These are phyloP conservation scores for Ascoidea rubescens DNA, from an alignment of 805 yeast species.

Conservation along the genomic window DNA sequence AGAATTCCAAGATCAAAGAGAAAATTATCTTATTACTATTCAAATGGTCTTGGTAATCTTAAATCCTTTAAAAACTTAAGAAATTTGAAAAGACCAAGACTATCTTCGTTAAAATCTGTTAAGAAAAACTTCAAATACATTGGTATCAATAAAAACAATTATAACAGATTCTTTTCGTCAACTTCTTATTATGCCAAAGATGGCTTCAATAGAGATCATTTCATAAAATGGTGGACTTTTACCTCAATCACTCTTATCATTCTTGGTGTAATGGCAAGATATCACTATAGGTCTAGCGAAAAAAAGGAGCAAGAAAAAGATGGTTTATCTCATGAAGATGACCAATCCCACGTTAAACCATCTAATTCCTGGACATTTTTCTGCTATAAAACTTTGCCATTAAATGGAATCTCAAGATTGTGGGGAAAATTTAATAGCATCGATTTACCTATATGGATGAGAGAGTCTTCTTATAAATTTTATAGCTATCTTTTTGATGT, in stretches of 20 bases:
- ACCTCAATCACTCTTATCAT: constrained; percentile 38
- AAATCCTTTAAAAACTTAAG: no score
- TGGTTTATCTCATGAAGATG: constrained; percentile 9
- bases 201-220: constrained; percentile 18
- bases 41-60: no score
- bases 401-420: constrained; percentile 77
- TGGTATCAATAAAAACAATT: no score
- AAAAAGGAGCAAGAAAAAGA: constrained; percentile 13
- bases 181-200: neutral
- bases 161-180: no score
- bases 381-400: constrained; percentile 79
- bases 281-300: constrained; percentile 21
- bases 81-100: no score
- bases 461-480: constrained; percentile 68
- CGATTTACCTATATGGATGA: constrained; percentile 75
- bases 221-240: constrained; percentile 39
- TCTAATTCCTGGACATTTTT: constrained; percentile 80
- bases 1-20: no score
- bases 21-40: no score
- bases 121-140: no score
- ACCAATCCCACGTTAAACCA: constrained; percentile 35
- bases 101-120: no score
- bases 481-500: constrained; percentile 79
- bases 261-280: constrained; percentile 37
- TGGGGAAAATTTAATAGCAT: constrained; percentile 90